Conservation (phyloP, 2,329 filamentous ascomycete species). For the Cytospora piceae region DNA sequence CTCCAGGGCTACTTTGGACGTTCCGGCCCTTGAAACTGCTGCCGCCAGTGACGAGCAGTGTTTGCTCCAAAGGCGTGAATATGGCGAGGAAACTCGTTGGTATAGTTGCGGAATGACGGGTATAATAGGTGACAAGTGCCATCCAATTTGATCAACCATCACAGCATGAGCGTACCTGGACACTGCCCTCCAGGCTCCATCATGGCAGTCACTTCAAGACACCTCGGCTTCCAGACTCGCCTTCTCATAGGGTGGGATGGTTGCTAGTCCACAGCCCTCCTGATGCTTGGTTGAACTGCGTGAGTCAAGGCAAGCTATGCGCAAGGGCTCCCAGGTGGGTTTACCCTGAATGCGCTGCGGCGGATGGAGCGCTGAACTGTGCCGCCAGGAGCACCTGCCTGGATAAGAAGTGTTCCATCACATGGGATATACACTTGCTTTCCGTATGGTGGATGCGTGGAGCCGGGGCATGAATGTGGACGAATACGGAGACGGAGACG, state of each 20-base stretch:
- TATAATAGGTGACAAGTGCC: no score
- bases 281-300: no score
- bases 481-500: not conserved
- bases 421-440: not conserved
- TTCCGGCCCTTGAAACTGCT: conserved; percentile 12
- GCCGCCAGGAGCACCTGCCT: not conserved
- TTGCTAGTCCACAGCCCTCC: no score
- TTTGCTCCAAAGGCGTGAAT: conserved; percentile 7
- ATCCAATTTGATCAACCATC: not conserved
- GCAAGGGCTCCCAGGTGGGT: not conserved
- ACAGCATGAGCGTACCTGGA: not conserved
- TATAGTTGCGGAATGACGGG: not conserved
- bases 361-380: no score
- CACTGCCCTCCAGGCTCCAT: no score
- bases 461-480: not conserved
- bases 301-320: not conserved
- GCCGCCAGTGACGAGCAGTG: conserved; percentile 22
- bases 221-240: not conserved
- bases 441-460: not conserved
- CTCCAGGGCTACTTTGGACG: conserved; percentile 21
- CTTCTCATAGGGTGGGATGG: no score
- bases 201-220: no score
- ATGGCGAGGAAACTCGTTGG: not conserved
- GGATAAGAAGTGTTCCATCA: not conserved
- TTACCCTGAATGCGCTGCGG: no score